Base-by-base conservation (phyloP, 2,329 filamentous ascomycete species). In the Hypoxylon sp. region DNA sequence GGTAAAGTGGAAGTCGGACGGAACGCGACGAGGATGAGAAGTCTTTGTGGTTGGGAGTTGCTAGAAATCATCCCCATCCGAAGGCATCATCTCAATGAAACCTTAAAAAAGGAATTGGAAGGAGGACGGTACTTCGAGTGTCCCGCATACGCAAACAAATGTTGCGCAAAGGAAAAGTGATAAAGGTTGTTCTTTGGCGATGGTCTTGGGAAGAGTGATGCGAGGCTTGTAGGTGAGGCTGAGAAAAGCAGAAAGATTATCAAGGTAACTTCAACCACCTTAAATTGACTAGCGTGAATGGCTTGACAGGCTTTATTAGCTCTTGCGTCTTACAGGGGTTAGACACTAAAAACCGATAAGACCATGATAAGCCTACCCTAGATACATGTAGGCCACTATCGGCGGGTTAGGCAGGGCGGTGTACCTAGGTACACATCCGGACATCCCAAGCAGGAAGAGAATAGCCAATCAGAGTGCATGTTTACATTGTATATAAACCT, bases 191-290 rank as follows among this genome's bases (percentile, higher is more conserved):
- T 44, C 48, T 33, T n/a, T n/a, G 37, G 58, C 51, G 60, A 57
- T 46, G 54, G 26, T 62, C 8, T 35, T 59, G 35, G 26, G 19
- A 59, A 63, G 39, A 50, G 59, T 63, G 46, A 51, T 67, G 52
- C 58, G 52, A 67, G 67, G 63, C 59, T 67, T 63, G 61, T 42
- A 53, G 50, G 62, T 66, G 69, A 71, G 69, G 69, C 69, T 71
- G 69, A 70, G 48, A 63, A 65, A 60, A 37, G 37, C 37, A 44
- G 35, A 59, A 59, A 57, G 35, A 37, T 58, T 42, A 24, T 37
- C 35, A 51, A 51, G 55, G 19, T 22, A 42, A 29, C 31, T 53
- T 26, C 39, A 63, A 29, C n/a, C 22, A 59, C 29, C 39, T 42
- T 46, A 35, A 51, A 53, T 29, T 39, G 31, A 59, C 42, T 58